phyloP scores from a whole-genome alignment of 176 grass and related monocot species.

The Carex myosuroides region DNA sequence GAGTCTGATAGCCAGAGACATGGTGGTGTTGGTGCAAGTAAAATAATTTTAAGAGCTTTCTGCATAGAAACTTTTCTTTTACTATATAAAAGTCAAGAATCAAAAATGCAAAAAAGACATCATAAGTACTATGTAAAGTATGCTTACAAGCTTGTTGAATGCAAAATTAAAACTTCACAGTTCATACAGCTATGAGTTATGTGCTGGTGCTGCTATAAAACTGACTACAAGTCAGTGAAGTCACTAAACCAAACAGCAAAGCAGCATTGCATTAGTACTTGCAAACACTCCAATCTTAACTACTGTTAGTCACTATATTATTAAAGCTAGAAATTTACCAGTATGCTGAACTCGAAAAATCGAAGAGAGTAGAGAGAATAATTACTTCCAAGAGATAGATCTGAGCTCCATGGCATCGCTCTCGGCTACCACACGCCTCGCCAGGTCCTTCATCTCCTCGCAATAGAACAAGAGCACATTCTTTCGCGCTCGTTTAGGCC shows the following conservation, averaged over 20 bases:
- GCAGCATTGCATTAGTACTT: background rate
- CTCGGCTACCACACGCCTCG: conserved; percentile 46
- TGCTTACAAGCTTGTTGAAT: background rate
- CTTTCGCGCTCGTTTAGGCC: conserved; percentile 30
- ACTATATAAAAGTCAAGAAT: background rate
- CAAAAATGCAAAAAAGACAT: background rate
- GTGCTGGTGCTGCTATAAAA: background rate
- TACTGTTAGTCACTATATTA: background rate
- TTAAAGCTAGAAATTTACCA: background rate
- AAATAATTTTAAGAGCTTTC: background rate
- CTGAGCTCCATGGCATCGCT: conserved; percentile 82
- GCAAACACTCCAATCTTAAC: background rate
- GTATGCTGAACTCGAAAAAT: background rate
- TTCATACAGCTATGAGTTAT: background rate
- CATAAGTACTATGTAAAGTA: background rate
- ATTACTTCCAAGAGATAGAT: conserved; percentile 81
- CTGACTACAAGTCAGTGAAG: background rate
- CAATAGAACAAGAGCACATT: conserved; percentile 83
- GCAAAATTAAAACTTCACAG: background rate
- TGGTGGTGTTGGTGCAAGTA: no score
- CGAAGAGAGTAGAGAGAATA: background rate
- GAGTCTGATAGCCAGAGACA: no score
- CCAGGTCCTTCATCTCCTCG: conserved; percentile 90
- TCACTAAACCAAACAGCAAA: background rate
- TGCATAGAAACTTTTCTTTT: background rate